phyloP scores from a whole-genome alignment of 2,329 filamentous ascomycete species.

The Ceratocystis alfenasii region DNA sequence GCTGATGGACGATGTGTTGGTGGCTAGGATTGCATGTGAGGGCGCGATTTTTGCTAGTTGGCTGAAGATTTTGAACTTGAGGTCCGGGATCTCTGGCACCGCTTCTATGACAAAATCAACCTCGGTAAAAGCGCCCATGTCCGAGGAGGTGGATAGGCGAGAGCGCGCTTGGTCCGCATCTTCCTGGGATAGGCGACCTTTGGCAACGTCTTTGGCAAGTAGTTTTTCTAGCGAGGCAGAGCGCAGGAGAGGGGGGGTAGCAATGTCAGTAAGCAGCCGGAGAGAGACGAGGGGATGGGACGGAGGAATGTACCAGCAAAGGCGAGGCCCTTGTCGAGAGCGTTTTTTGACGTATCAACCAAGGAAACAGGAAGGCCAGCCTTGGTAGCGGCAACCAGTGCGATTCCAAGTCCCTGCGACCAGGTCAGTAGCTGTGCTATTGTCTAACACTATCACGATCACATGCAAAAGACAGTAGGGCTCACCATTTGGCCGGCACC shows the following conservation, averaged over 20 bases:
- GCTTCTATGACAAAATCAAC: slow-evolving; percentile 97
- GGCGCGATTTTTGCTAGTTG: slow-evolving; percentile 71
- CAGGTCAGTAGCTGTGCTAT: slow-evolving; percentile 21
- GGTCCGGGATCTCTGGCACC: slow-evolving; percentile 76
- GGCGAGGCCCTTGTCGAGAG: slow-evolving; percentile 75
- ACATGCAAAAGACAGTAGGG: slow-evolving; percentile 19
- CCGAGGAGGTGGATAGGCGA: slow-evolving; percentile 57
- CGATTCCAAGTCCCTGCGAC: slow-evolving; percentile 78
- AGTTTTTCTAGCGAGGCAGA: slow-evolving; percentile 57
- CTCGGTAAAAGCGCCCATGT: slow-evolving; percentile 63
- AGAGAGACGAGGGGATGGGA: background rate
- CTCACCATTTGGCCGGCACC: slow-evolving; percentile 92
- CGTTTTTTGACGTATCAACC: slow-evolving; percentile 71
- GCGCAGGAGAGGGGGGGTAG: background rate
- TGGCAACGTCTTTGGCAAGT: slow-evolving; percentile 81
- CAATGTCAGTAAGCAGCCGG: background rate
- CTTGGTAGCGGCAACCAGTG: slow-evolving; percentile 77
- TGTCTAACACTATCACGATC: background rate
- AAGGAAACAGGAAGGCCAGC: slow-evolving; percentile 75
- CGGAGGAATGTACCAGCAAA: slow-evolving; percentile 57
- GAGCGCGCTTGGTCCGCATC: slow-evolving; percentile 62
- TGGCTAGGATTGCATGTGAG: slow-evolving; percentile 78
- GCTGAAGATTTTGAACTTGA: slow-evolving; percentile 82
- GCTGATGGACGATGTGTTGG: slow-evolving; percentile 97
- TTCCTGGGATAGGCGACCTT: slow-evolving; percentile 70